Evolutionary conservation across 306 rosid species (phyloP), one percentile per base, ranked within the genome.

Genomic region (Vachellia pachyceras): DNA sequence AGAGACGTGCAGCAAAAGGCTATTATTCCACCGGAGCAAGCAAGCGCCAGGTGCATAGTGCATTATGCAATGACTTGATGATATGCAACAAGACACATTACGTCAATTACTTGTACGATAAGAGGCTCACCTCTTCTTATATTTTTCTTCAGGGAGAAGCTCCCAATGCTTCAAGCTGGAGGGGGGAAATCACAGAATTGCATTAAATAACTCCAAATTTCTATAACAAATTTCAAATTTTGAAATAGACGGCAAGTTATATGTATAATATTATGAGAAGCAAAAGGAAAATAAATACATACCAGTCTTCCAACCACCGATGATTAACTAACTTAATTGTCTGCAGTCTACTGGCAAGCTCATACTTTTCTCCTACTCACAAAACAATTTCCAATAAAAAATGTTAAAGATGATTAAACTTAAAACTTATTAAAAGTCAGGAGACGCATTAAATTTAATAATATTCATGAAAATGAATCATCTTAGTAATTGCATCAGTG

Each of bases 291-390:
- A 40, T 65, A 44, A 33, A 49, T 39, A 41, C 85, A 40, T 83
- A 89, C 98, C 97, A 88, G 86, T 94, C 94, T 86, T 94, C 98
- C 88, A 94, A 79, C 98, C 98, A 94, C 42, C 88, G 91, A 84
- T 94, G 98, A 80, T 90, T 92, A 67, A 94, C 91, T 80, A 94
- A 89, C 92, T 91, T 94, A 84, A 94, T 91, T 40, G 83, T 80
- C 25, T 79, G 82, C 82, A 92, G 18, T 83, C 55, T 94, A 82
- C 84, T 92, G 83, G 97, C 98, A 87, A 94, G 97, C 64, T 90
- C 94, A 25, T 91, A 94, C 84, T 94, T 94, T 75, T 94, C 99
- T 73, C 99, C 98, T 95, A n/a, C 25, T 70, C 75, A 23, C 55
- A 70, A 44, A 25, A 70, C 12, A 70, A 22, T 10, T 42, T 69